Evolutionary conservation across 2,329 filamentous ascomycete genomes (phyloP).

Genomic region (Botryosphaeria agaves): DNA sequence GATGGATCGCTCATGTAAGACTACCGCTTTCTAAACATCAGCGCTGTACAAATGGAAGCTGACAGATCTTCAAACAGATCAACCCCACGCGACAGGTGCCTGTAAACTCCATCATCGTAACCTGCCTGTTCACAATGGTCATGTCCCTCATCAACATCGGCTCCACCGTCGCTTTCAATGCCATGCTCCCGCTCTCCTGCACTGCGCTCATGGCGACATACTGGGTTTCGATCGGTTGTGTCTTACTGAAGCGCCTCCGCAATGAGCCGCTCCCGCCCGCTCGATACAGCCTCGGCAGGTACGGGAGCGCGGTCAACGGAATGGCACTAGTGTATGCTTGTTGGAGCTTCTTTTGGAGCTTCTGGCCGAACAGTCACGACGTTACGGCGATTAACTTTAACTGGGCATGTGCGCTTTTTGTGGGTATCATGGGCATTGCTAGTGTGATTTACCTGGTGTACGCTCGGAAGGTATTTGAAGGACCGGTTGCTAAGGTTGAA

Average conservation of each 20-base stretch:
- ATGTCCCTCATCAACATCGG: constrained; percentile 25
- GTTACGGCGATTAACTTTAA: constrained; percentile 6
- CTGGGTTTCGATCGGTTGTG: constrained; percentile 13
- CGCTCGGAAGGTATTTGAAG: constrained; percentile 5
- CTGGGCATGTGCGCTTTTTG: constrained; percentile 8
- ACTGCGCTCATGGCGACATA: constrained; percentile 15
- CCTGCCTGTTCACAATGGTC: constrained; percentile 13
- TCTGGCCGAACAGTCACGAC: constrained; percentile 13
- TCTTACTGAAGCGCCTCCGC: constrained; percentile 7
- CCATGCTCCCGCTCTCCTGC: constrained; percentile 18
- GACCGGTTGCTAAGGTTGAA: constrained; percentile 6
- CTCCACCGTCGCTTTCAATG: constrained; percentile 21
- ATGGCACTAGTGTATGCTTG: constrained; percentile 16
- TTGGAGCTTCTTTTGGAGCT: constrained; percentile 20
- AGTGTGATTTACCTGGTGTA: constrained; percentile 5
- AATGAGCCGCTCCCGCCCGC: constrained; percentile 10
- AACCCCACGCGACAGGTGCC: not conserved
- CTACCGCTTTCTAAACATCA: constrained; percentile 3
- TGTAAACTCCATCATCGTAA: constrained; percentile 12
- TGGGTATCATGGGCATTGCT: constrained; percentile 7
- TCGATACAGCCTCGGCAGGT: constrained; percentile 19
- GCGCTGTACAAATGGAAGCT: not conserved
- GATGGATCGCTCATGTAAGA: constrained; percentile 10
- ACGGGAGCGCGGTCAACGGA: constrained; percentile 19
- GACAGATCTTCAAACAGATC: not conserved